These are phyloP conservation scores for Kwoniella bestiolae DNA, from an alignment of 768 basidiomycete species.

Conservation along the genomic window DNA sequence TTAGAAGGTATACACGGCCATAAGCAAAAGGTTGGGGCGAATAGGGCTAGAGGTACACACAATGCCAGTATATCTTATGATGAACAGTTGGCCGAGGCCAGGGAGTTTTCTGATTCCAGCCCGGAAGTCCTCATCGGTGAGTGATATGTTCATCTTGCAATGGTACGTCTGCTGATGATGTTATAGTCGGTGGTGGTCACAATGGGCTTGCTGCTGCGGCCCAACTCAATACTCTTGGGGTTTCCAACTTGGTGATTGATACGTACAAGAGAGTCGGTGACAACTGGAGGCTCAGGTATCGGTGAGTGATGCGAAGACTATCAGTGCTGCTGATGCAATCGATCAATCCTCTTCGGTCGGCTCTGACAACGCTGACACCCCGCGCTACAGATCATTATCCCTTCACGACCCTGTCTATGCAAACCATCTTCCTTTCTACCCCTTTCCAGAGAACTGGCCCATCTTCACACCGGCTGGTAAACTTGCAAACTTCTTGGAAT, in stretches of 20 bases:
- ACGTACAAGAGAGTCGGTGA: constrained; percentile 51
- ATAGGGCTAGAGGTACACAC: constrained; percentile 62
- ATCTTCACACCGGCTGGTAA: constrained; percentile 61
- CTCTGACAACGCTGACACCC: too few relatives aligned
- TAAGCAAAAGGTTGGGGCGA: constrained; percentile 63
- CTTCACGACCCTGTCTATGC: constrained; percentile 53
- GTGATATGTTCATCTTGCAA: not conserved
- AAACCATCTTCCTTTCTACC: constrained; percentile 61
- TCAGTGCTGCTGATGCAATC: too few relatives aligned
- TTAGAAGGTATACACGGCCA: constrained; percentile 65
- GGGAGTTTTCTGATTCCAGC: constrained; percentile 62
- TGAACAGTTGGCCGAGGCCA: constrained; percentile 31
- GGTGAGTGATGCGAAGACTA: too few relatives aligned
- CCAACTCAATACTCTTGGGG: constrained; percentile 66
- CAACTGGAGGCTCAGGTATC: constrained; percentile 64
- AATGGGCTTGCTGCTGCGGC: constrained; percentile 69
- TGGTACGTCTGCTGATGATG: not conserved
- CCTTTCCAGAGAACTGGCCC: constrained; percentile 63
- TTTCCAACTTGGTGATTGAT: constrained; percentile 68
- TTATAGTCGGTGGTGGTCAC: constrained; percentile 45
- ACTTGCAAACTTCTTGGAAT: constrained; percentile 72
- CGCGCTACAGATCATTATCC: constrained; percentile 24
- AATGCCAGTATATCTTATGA: constrained; percentile 60
- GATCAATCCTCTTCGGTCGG: too few relatives aligned
- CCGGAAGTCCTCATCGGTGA: constrained; percentile 64